Percentiles rank a stretch among this genome's conserved stretches.
Conservation (phyloP, 805 yeast species). For the Teunomyces kruisii region DNA sequence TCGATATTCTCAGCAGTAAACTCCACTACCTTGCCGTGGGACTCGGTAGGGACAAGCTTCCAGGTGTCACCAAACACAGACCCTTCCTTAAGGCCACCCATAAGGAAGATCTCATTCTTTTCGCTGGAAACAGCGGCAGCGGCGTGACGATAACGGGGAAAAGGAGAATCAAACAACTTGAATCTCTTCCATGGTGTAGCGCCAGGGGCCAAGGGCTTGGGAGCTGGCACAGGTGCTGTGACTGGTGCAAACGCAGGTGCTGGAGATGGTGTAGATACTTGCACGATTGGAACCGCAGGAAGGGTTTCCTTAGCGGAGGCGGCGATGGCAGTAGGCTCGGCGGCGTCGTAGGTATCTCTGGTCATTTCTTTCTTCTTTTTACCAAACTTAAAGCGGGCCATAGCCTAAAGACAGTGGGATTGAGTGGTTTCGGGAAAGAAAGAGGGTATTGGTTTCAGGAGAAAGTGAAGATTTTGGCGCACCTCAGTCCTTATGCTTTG, state of each 20-base stretch:
- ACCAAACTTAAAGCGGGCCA: constrained; percentile 62
- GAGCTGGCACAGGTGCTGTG: neutral
- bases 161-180: constrained; percentile 72
- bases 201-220: neutral
- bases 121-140: constrained; percentile 76
- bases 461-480: neutral
- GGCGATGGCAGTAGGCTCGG: neutral
- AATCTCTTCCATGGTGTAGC: constrained; percentile 62
- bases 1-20: constrained; percentile 34
- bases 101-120: constrained; percentile 76
- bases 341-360: constrained; percentile 13
- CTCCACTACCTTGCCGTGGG: constrained; percentile 21
- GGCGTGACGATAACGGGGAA: constrained; percentile 93
- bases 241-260: neutral
- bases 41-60: constrained; percentile 62
- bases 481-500: neutral
- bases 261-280: neutral
- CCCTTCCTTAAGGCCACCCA: constrained; percentile 94
- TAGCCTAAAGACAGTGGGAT: constrained; percentile 12
- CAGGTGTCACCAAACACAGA: constrained; percentile 95
- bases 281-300: constrained; percentile 2
- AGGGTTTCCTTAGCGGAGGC: constrained; percentile 1
- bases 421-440: neutral
- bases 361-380: constrained; percentile 42
- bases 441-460: neutral